phyloP scores from a whole-genome alignment of 2,329 filamentous ascomycete genomes.

The Fusarium musae region DNA sequence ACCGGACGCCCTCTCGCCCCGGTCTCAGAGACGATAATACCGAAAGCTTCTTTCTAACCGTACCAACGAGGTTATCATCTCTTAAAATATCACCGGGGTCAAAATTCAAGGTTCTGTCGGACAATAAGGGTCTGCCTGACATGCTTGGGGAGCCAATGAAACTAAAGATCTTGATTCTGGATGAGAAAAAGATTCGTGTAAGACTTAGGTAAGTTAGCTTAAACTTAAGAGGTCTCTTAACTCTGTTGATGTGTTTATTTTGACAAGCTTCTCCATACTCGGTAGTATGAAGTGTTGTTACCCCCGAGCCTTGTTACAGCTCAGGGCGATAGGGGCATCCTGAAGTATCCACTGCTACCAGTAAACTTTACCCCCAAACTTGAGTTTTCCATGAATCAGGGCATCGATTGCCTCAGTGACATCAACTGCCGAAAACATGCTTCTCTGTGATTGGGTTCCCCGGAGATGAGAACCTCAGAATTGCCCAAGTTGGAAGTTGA shows the following conservation, averaged over 20 bases:
- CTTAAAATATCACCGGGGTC: background rate
- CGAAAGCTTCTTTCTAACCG: conserved; percentile 22
- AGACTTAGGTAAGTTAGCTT: background rate
- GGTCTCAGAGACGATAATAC: conserved; percentile 1
- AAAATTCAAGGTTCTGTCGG: background rate
- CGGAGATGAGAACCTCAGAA: conserved; percentile 22
- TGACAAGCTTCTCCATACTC: background rate
- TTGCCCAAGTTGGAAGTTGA: background rate
- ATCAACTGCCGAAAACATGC: conserved; percentile 22
- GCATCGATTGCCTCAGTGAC: conserved; percentile 4
- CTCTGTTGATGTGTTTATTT: background rate
- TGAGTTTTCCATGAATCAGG: background rate
- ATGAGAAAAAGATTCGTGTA: background rate
- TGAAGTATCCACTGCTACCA: background rate
- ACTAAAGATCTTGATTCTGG: background rate
- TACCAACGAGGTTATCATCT: background rate
- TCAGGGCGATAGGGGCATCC: background rate
- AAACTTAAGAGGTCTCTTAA: background rate
- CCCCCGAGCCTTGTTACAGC: background rate
- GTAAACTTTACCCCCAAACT: background rate
- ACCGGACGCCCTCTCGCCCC: conserved; percentile 1
- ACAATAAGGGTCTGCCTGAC: background rate
- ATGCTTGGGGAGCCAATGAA: background rate
- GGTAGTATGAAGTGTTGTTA: background rate
- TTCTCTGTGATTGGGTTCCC: conserved; percentile 2